These are phyloP conservation scores for Wickerhamomyces mucosus DNA, from an alignment of 805 yeast genomes.

Conservation along the genomic window DNA sequence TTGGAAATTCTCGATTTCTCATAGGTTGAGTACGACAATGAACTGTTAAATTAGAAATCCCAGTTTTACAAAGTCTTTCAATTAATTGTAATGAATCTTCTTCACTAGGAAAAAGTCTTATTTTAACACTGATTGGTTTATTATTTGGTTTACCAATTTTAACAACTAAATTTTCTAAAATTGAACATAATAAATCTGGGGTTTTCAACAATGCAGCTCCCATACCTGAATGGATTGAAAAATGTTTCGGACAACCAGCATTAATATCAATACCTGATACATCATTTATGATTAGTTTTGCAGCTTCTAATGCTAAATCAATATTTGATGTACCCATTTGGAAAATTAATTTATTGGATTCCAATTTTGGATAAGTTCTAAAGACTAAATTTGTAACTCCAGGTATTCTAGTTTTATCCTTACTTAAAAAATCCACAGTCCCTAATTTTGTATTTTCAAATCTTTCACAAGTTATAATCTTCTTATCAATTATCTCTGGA, in stretches of 20 bases:
- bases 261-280: slow-evolving; percentile 91
- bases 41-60: slow-evolving; percentile 76
- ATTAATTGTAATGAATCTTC: slow-evolving; percentile 56
- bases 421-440: slow-evolving; percentile 51
- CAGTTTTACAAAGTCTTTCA: slow-evolving; percentile 53
- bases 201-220: slow-evolving; percentile 86
- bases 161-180: slow-evolving; percentile 57
- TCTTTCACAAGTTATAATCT: slow-evolving; percentile 62
- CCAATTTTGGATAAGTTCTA: slow-evolving; percentile 58
- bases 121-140: slow-evolving; percentile 86
- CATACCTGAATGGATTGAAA: slow-evolving; percentile 92
- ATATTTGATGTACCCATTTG: slow-evolving; percentile 88
- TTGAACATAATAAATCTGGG: slow-evolving; percentile 69
- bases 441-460: slow-evolving; percentile 43
- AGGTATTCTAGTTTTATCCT: slow-evolving; percentile 31
- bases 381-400: slow-evolving; percentile 54
- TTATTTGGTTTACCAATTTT: slow-evolving; percentile 70
- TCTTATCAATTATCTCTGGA: slow-evolving; percentile 89
- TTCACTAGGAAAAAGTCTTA: slow-evolving; percentile 61
- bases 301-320: slow-evolving; percentile 82
- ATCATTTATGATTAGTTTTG: slow-evolving; percentile 67
- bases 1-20: slow-evolving; percentile 81
- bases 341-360: slow-evolving; percentile 62
- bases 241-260: slow-evolving; percentile 97
- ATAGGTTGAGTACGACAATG: slow-evolving; percentile 87